Conservation (phyloP, 441 rosid genomes). For the Gossypium trilobum region DNA sequence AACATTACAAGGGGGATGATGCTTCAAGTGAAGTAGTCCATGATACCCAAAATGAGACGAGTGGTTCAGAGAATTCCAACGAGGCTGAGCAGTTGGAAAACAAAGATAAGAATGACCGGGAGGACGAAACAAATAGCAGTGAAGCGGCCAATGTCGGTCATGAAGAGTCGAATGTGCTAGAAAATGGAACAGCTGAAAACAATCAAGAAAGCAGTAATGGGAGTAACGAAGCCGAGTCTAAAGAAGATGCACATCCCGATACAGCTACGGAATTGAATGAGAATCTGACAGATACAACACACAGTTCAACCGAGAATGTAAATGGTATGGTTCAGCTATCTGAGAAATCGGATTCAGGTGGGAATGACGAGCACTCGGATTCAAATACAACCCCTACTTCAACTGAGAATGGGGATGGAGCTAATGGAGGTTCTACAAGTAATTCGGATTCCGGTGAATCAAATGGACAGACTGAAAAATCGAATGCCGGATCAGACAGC, state of each 20-base stretch:
- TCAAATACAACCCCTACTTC: conserved; percentile 31
- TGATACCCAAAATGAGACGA: conserved; percentile 37
- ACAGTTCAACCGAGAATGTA: conserved; percentile 19
- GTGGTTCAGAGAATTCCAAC: conserved; percentile 17
- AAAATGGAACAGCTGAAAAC: conserved; percentile 18
- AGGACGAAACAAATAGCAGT: conserved; percentile 18
- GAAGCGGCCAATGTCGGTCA: conserved; percentile 30
- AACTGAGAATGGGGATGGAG: conserved; percentile 29
- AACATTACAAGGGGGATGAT: conserved; percentile 71
- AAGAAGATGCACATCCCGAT: conserved; percentile 23
- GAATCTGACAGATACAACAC: conserved; percentile 18
- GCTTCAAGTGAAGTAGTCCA: conserved; percentile 76
- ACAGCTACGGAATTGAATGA: conserved; percentile 27
- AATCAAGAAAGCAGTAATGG: conserved; percentile 26
- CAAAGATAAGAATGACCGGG: conserved; percentile 27
- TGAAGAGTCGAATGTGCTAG: conserved; percentile 33
- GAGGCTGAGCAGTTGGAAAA: conserved; percentile 27
- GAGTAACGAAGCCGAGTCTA: conserved; percentile 27
- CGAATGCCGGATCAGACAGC: conserved; percentile 16
- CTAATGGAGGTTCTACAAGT: conserved; percentile 24
- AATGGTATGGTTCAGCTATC: conserved; percentile 26
- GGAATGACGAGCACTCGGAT: conserved; percentile 34
- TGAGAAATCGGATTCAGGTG: conserved; percentile 38
- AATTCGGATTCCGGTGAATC: conserved; percentile 26
- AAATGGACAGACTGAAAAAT: conserved; percentile 25